phyloP scores from a whole-genome alignment of 192 early-diverging fungal genomes.

The Coemansia interrupta region DNA sequence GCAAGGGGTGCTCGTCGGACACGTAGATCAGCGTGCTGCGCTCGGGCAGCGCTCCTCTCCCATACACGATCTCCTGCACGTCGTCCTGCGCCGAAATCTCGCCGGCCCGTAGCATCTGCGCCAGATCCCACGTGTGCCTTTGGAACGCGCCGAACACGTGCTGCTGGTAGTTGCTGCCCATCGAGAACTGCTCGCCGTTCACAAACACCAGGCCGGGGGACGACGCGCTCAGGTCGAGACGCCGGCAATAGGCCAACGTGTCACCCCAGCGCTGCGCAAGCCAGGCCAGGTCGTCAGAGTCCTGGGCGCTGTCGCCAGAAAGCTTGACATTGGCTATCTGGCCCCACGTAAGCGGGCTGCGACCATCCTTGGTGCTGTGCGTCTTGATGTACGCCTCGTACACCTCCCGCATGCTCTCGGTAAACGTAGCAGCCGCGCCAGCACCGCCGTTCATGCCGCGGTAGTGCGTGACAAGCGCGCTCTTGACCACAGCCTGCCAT shows the following conservation, averaged over 20 bases:
- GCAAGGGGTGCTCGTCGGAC: constrained; percentile 41
- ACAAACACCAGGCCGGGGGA: constrained; percentile 62
- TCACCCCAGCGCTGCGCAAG: constrained; percentile 33
- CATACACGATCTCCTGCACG: constrained; percentile 71
- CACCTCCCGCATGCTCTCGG: constrained; percentile 12
- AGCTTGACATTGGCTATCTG: constrained; percentile 2
- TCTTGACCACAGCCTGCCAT: constrained; percentile 26
- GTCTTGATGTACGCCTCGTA: constrained; percentile 26
- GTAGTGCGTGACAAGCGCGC: constrained; percentile 22
- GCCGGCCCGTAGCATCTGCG: constrained; percentile 51
- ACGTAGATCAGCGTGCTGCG: constrained; percentile 60
- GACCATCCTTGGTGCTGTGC: constrained; percentile 29
- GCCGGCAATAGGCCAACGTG: constrained; percentile 31
- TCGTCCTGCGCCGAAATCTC: constrained; percentile 55
- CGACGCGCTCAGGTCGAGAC: constrained; percentile 39
- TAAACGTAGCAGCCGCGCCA: constrained; percentile 3
- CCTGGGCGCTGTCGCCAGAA: neutral
- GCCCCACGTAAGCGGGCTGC: constrained; percentile 28
- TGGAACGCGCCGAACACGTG: constrained; percentile 54
- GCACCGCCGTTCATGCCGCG: constrained; percentile 3
- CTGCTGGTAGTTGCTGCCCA: constrained; percentile 62
- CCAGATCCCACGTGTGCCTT: constrained; percentile 53
- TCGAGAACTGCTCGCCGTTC: constrained; percentile 73
- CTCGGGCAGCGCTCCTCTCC: constrained; percentile 54
- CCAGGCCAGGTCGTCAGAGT: constrained; percentile 8